Conservation (phyloP, 345 rosid genomes). For the Xanthoceras sorbifolium region DNA sequence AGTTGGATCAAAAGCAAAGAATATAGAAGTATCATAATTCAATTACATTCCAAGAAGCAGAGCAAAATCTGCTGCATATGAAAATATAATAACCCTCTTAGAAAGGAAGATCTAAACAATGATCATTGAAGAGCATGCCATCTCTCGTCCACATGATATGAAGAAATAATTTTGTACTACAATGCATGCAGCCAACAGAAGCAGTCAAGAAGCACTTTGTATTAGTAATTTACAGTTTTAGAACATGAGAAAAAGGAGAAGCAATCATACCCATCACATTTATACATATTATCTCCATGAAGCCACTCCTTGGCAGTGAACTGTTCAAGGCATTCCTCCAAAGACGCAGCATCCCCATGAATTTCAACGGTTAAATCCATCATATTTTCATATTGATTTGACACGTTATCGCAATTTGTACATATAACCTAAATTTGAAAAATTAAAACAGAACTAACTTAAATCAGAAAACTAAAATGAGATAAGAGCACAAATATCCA, state of each 20-base stretch:
- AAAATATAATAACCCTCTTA: background rate
- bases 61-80: background rate
- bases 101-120: background rate
- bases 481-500: background rate
- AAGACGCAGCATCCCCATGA: conserved; percentile 82
- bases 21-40: background rate
- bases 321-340: conserved; percentile 96
- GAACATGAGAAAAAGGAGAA: conserved; percentile 7
- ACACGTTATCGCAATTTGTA: conserved; percentile 64
- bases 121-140: background rate
- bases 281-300: conserved; percentile 95
- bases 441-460: background rate
- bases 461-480: conserved; percentile 19
- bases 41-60: conserved; percentile 1
- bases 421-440: conserved; percentile 65
- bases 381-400: conserved; percentile 93
- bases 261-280: conserved; percentile 80
- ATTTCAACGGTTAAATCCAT: conserved; percentile 98
- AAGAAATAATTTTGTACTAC: background rate
- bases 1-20: background rate
- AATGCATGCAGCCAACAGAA: background rate
- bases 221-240: conserved; percentile 1
- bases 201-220: background rate
- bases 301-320: conserved; percentile 87
- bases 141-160: background rate